Conservation (phyloP, 2,329 filamentous ascomycete species). For the Pezicula radicicola region DNA sequence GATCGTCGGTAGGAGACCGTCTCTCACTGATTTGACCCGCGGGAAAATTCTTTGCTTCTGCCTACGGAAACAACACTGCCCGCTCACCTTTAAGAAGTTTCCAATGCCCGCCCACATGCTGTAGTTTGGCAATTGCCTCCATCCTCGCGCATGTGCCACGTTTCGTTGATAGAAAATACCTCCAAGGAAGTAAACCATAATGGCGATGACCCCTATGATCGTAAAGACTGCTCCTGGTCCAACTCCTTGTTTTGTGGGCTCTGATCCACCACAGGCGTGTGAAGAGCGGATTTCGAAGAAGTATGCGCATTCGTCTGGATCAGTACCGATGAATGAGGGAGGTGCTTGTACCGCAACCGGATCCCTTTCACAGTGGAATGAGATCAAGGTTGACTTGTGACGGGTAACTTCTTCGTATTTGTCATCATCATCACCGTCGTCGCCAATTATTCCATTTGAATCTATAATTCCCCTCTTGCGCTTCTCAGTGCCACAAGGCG, state of each 20-base stretch:
- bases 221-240: slow-evolving; percentile 77
- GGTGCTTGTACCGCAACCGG: slow-evolving; percentile 64
- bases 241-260: slow-evolving; percentile 69
- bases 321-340: slow-evolving; percentile 77
- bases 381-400: slow-evolving; percentile 81
- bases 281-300: slow-evolving; percentile 89
- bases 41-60: slow-evolving; percentile 22
- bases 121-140: slow-evolving; percentile 94
- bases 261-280: slow-evolving; percentile 70
- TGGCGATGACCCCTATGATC: slow-evolving; percentile 73
- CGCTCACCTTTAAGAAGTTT: slow-evolving; percentile 73
- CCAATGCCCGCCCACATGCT: slow-evolving; percentile 86
- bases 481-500: slow-evolving; percentile 59
- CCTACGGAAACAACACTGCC: slow-evolving; percentile 23
- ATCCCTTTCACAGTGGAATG: slow-evolving; percentile 89
- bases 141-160: slow-evolving; percentile 89
- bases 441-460: slow-evolving; percentile 29
- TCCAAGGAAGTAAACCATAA: slow-evolving; percentile 86
- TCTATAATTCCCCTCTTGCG: slow-evolving; percentile 33
- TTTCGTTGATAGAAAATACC: slow-evolving; percentile 95
- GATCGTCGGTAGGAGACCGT: slow-evolving; percentile 29
- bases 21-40: slow-evolving; percentile 25
- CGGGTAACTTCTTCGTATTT: slow-evolving; percentile 31
- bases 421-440: slow-evolving; percentile 30
- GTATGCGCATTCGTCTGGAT: slow-evolving; percentile 89